phyloP scores from a whole-genome alignment of 148 eudicot species.

The Pouteria glomerata region DNA sequence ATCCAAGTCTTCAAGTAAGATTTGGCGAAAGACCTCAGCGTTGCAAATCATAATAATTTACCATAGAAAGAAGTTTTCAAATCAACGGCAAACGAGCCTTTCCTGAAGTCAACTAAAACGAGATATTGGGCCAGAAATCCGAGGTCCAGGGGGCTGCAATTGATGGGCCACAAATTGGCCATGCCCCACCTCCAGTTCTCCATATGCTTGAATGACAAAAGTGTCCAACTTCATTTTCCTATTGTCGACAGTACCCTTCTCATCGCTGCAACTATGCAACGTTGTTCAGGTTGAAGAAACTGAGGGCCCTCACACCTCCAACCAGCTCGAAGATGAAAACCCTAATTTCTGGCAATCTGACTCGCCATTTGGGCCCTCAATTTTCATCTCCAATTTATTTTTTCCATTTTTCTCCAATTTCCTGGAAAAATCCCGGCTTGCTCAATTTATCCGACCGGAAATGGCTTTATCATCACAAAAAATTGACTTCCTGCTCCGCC shows the following conservation, averaged over 20 bases:
- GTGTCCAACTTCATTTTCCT: neutral
- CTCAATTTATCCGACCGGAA: slow-evolving; percentile 15
- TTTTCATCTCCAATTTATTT: slow-evolving; percentile 12
- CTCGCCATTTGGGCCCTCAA: slow-evolving; percentile 14
- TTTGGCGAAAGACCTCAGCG: too few relatives aligned
- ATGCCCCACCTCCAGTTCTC: too few relatives aligned
- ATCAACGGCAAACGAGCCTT: too few relatives aligned
- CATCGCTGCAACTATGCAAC: neutral
- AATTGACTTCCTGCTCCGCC: slow-evolving; percentile 19
- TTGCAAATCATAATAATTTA: too few relatives aligned
- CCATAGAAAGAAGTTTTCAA: too few relatives aligned
- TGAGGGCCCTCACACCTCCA: neutral
- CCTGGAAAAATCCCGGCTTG: slow-evolving; percentile 14
- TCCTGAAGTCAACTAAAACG: too few relatives aligned
- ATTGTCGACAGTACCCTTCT: neutral
- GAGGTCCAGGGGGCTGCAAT: too few relatives aligned
- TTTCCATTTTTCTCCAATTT: slow-evolving; percentile 19
- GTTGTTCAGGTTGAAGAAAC: neutral
- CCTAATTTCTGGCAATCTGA: slow-evolving; percentile 28
- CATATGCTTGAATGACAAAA: neutral
- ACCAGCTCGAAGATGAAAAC: slow-evolving; percentile 34
- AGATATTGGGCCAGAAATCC: too few relatives aligned
- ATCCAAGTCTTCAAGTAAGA: too few relatives aligned
- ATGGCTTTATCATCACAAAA: slow-evolving; percentile 16
- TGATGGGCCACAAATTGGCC: too few relatives aligned